phyloP scores from a whole-genome alignment of 352 stramenopile genomes.

The Aphanomyces astaci region DNA sequence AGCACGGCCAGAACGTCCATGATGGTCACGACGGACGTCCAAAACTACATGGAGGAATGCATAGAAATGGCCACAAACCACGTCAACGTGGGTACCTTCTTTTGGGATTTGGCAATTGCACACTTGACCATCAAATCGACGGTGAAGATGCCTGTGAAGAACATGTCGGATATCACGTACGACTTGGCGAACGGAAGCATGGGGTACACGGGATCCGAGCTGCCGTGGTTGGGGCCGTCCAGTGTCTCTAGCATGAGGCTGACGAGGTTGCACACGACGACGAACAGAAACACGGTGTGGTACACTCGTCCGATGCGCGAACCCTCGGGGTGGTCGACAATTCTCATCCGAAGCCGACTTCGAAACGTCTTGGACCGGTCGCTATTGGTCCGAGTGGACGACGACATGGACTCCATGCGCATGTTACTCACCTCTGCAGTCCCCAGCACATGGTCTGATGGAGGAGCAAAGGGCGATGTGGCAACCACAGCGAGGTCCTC shows the following conservation, averaged over 20 bases:
- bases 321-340: not conserved
- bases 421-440: too few species aligned
- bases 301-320: not conserved
- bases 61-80: not conserved
- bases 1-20: slow-evolving; percentile 46
- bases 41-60: too few species aligned
- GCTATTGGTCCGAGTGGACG: not conserved
- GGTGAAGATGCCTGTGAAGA: slow-evolving; percentile 46
- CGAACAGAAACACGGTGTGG: not conserved
- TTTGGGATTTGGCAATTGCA: slow-evolving; percentile 28
- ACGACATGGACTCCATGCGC: not conserved
- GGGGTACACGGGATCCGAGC: slow-evolving; percentile 46
- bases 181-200: slow-evolving; percentile 35
- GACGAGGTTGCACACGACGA: slow-evolving; percentile 10
- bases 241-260: slow-evolving; percentile 19
- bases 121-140: slow-evolving; percentile 44
- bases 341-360: not conserved
- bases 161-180: slow-evolving; percentile 33
- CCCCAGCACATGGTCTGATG: too few species aligned
- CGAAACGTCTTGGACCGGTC: not conserved
- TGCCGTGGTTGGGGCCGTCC: slow-evolving; percentile 46
- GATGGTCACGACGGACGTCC: slow-evolving; percentile 41
- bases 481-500: not conserved
- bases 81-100: slow-evolving; percentile 7
- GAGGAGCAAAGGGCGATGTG: not conserved